Conservation (phyloP, 768 basidiomycete genomes). For the Tulasnella calospora region DNA sequence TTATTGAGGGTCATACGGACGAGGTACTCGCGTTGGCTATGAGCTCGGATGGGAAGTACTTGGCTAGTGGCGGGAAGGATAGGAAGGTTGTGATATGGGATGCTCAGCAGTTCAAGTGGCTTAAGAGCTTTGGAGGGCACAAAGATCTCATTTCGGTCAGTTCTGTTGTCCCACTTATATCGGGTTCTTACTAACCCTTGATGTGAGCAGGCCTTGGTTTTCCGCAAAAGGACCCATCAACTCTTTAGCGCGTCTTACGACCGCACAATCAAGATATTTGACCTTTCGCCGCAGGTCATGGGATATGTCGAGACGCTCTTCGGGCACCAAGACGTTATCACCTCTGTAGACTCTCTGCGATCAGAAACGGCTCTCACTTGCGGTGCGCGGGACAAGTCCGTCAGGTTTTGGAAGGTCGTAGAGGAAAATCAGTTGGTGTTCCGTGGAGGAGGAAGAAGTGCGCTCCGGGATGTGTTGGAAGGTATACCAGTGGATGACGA, state of each 20-base stretch:
- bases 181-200: background rate
- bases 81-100: slow-evolving; percentile 83
- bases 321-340: slow-evolving; percentile 88
- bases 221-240: slow-evolving; percentile 70
- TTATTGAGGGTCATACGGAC: slow-evolving; percentile 73
- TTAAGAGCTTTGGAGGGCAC: slow-evolving; percentile 75
- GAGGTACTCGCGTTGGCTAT: slow-evolving; percentile 80
- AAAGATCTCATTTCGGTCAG: slow-evolving; percentile 62
- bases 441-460: slow-evolving; percentile 73
- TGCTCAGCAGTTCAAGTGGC: slow-evolving; percentile 64
- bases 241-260: slow-evolving; percentile 77
- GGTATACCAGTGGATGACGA: slow-evolving; percentile 58
- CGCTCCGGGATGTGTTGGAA: slow-evolving; percentile 72
- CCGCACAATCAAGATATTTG: slow-evolving; percentile 86
- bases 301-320: slow-evolving; percentile 95
- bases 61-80: slow-evolving; percentile 86
- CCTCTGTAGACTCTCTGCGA: slow-evolving; percentile 72
- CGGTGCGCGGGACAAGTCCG: slow-evolving; percentile 86
- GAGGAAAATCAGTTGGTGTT: slow-evolving; percentile 96
- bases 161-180: slow-evolving; percentile 33
- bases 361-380: slow-evolving; percentile 81
- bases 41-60: slow-evolving; percentile 75
- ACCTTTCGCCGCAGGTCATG: slow-evolving; percentile 63
- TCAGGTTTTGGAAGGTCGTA: slow-evolving; percentile 92
- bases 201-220: slow-evolving; percentile 53